Evolutionary conservation across 225 moss, liverwort and hornwort species (phyloP), one percentile per base, ranked within the genome.

Genomic region (Pleurozium schreberi): DNA sequence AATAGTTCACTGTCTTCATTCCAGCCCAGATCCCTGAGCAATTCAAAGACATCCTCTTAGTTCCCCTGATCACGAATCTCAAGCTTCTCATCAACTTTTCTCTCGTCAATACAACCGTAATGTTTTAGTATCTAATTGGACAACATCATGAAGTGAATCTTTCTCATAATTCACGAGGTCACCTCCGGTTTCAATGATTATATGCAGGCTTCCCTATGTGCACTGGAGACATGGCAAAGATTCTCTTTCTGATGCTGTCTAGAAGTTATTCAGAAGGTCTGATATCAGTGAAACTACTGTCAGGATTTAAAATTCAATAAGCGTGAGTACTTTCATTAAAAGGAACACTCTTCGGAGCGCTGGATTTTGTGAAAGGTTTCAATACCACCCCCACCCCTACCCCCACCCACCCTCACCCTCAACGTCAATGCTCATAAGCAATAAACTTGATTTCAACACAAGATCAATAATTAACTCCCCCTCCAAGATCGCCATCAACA

Each of bases 11-110:
- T 47, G 97, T 97, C 89, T 91, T 93, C 92, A 99, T 95, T 73
- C 99, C 99, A 58, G 96, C 96, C 99, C 99, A 99, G 84, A 99
- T 99, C 62, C 99, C 98, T 98, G 90, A 73, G 88, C 60, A 90
- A 53, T 84, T 57, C 75, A 86, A 88, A 81, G 26, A 58, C 57
- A 34, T 40, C 42, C 77, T 42, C 85, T 91, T 76, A 90, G 63
- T 75, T 87, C 81, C 40, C 43, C 49, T 40, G 25, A 68, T 75
- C 75, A 71, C 38, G 27, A 59, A 28, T 88, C 50, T 90, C 77
- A 78, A 84, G 73, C 50, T 62, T 85, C 73, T 84, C 73, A 82
- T 61, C 84, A 85, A 45, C 31, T 73, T 92, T 64, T 82, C 53
- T 71, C 64, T 65, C 77, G 64, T 52, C 64, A 78, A 73, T 36